Base-by-base conservation (phyloP, 2,329 filamentous ascomycete species). In the Epichloe gansuensis region DNA sequence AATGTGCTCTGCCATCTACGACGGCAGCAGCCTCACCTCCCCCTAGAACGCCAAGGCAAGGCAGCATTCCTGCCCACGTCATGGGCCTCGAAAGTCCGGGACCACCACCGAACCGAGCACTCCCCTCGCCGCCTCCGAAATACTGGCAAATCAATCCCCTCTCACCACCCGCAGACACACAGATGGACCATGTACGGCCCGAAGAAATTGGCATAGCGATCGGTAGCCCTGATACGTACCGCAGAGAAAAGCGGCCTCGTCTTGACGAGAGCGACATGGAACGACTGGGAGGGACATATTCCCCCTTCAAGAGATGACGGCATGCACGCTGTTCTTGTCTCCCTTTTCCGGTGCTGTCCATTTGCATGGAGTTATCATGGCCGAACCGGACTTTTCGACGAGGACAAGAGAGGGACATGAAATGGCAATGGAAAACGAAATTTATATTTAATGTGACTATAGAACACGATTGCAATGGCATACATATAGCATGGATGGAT, bases 61-160 rank as follows among this genome's bases (percentile, higher is more conserved):
- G 9, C 23, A 31, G 28, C 3, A 21, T 48, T 4, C 53, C 57
- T 1, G 53, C 56, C 3, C 54, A 56, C n/a, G 52, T 62, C 46
- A 52, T 55, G 42, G 41, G 53, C 37, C 55, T 66, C 25, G 57
- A 59, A n/a, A 61, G 64, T 31, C 62, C 69, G 21, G 72, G 73
- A 0, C 73, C 75, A 0, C 73, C 74, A 0, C 75, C 75, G 0
- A 72, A 57, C 5, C 64, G 68, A n/a, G 71, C 71, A 3, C 66
- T 77, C 3, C 72, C 72, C 0, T 58, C 59, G 1, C 63, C 65
- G 5, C 66, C 67, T 6, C 25, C 46, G 17, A 48, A 49, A 35
- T 17, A 38, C 17, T 49, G 54, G 54, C 52, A 54, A 13, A 13
- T 21, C 2, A 52, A 50, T 31, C 50, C 55, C n/a, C 44, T 55